Evolutionary conservation across 768 basidiomycete species (phyloP).

Genomic region (Pleurotus sapidus): DNA sequence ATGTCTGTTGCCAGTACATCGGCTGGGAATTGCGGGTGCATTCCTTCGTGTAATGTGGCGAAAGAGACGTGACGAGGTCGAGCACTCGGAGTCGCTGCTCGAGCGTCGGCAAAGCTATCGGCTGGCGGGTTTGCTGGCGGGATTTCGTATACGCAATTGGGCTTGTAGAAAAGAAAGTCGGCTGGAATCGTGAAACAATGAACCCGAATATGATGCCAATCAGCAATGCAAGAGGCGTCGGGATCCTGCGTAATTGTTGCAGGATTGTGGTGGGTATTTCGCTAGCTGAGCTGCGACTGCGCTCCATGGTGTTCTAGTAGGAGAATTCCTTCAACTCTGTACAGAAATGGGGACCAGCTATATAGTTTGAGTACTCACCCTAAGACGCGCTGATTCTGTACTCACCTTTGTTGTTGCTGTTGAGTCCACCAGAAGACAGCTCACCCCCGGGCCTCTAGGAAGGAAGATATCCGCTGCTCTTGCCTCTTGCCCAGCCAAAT

Average conservation of each 20-base stretch:
- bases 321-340: neutral
- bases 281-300: conserved; percentile 10
- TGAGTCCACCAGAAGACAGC: no score
- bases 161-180: conserved; percentile 36
- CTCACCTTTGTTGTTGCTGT: no score
- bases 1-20: conserved; percentile 80
- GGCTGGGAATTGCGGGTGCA: conserved; percentile 86
- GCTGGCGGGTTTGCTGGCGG: conserved; percentile 55
- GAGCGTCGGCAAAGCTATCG: conserved; percentile 71
- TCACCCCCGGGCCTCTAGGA: no score
- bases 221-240: conserved; percentile 53
- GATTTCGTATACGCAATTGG: conserved; percentile 34
- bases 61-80: conserved; percentile 81
- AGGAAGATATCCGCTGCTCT: no score
- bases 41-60: conserved; percentile 90
- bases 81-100: conserved; percentile 86
- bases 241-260: conserved; percentile 39
- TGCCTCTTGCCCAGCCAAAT: no score
- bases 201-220: conserved; percentile 64
- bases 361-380: no score
- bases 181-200: conserved; percentile 48
- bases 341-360: no score
- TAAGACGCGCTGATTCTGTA: no score
- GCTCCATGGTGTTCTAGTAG: neutral
- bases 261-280: conserved; percentile 7